Base-by-base conservation (phyloP, 106 monocot genomes). In the Phalaenopsis equestris region DNA sequence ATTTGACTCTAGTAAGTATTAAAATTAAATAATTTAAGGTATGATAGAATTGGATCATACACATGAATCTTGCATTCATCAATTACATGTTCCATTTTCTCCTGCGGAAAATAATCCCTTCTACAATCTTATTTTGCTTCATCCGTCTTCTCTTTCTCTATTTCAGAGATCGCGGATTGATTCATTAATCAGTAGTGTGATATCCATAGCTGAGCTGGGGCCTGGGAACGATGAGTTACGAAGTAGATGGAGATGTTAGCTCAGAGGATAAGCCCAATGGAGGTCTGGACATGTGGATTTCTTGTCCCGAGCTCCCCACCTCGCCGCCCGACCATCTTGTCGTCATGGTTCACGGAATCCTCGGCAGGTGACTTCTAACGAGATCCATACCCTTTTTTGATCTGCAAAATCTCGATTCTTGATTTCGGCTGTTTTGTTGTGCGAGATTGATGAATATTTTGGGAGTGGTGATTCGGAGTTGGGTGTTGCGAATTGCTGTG, bases 261-360 rank as follows among this genome's bases (percentile, higher is more conserved):
- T 79, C 75, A 42, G 68, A 83, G 84, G 56, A 56, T 37, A 56
- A 49, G 56, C 77, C n/a, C 77, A 15, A 55, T 56, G 85, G 85
- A 16, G 85, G 81, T 9, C 77, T 55, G 17, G 85, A 85, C 73
- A 77, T 85, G 36, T 77, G 68, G 70, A 85, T 81, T 57, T 18
- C 68, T 21, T 55, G 64, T 65, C 8, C 85, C 42, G 16, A 18
- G 57, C 11, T 30, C 8, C 41, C 9, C 18, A 49, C 80, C 6
- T 42, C 56, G 11, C 16, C 76, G 18, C 43, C 85, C 18, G 85
- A 85, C 77, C 85, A 85, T 85, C 78, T 85, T 57, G 75, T 85
- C 8, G 85, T 85, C 4, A 85, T 85, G 85, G 80, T 85, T 45
- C 85, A 85, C 43, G 85, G 85, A 19, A 85, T 85, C 57, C 80